Evolutionary conservation across 2,329 filamentous ascomycete species (phyloP), one percentile per base, ranked within the genome.

Genomic region (Ascochyta fabae): DNA sequence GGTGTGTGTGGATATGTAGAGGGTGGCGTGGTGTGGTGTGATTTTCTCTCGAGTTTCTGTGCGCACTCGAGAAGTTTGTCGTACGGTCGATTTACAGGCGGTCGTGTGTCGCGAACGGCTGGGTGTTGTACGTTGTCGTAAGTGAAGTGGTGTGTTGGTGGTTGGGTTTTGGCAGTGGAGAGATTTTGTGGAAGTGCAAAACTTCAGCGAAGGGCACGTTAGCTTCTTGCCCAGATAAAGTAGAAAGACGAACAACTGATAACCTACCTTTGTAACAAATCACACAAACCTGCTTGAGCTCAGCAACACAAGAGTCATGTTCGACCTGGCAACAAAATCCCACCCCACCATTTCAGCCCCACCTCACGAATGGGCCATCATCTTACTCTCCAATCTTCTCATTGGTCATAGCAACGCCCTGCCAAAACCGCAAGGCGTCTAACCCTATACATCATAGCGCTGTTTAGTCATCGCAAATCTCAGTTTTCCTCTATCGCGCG

Each of bases 381-480:
- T 31, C 29, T 31, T 15, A 31, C 29, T 31, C 29, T 31, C 13
- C 10, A 31, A 31, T 13, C 29, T 13, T 13, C 29, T 31, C 29
- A 31, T 31, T 31, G 29, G 29, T 5, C 29, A 15, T 12, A 15
- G 4, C 29, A 13, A 46, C 54, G 45, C 58, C 53, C 53, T 47
- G 48, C 50, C 53, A 58, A 48, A 68, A 63, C 64, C 60, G 61
- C 59, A 33, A 10, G 26, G 13, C 6, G 9, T 10, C 56, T 62
- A 56, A 34, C 57, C 58, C 23, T 22, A 49, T 47, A 2, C 10
- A n/a, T 24, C 6, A 31, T 65, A 65, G 61, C 55, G 38, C 34
- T 3, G 49, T 56, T 72, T 67, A 72, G 67, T 68, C 68, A 72
- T 60, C 60, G 39, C 53, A 54, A 62, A 59, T 62, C 45, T 51